A percentile compares a stretch with the other conserved stretches of the same genome.
Conservation (phyloP, 768 basidiomycete genomes). For the Boletus vermiculosoides region DNA sequence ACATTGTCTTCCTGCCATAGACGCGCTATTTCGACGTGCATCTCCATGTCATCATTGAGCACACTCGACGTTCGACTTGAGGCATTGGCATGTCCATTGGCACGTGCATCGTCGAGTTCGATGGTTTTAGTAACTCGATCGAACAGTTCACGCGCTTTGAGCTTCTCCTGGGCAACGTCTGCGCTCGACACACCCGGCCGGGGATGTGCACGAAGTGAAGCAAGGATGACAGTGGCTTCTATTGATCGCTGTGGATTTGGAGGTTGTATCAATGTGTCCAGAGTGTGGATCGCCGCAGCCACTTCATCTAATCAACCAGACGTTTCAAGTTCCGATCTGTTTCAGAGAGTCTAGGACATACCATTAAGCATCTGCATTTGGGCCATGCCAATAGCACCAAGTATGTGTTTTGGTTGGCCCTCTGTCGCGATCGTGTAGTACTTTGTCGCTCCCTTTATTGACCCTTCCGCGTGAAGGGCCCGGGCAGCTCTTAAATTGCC, state of each 20-base stretch:
- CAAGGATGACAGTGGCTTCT: slow-evolving; percentile 87
- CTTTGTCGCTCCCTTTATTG: slow-evolving; percentile 58
- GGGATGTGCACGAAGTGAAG: slow-evolving; percentile 80
- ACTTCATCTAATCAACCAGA: slow-evolving; percentile 61
- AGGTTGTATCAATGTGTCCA: slow-evolving; percentile 72
- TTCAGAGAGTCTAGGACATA: slow-evolving; percentile 32
- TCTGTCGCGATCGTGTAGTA: slow-evolving; percentile 68
- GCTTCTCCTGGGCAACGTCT: slow-evolving; percentile 70
- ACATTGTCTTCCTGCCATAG: slow-evolving; percentile 83
- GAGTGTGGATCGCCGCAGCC: slow-evolving; percentile 80
- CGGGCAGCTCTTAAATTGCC: slow-evolving; percentile 83
- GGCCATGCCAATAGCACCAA: slow-evolving; percentile 82
- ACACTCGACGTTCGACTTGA: slow-evolving; percentile 44
- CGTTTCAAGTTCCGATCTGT: neutral
- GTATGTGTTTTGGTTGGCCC: slow-evolving; percentile 68
- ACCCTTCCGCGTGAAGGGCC: slow-evolving; percentile 72
- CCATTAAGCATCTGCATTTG: slow-evolving; percentile 85
- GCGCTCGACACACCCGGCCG: slow-evolving; percentile 75
- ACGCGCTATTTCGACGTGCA: slow-evolving; percentile 88
- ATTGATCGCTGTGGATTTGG: slow-evolving; percentile 64
- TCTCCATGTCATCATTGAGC: slow-evolving; percentile 76
- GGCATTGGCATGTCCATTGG: slow-evolving; percentile 38
- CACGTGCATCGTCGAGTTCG: slow-evolving; percentile 55
- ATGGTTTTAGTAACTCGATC: slow-evolving; percentile 71
- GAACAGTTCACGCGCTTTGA: slow-evolving; percentile 76